Evolutionary conservation across 768 basidiomycete species (phyloP), one percentile per base, ranked within the genome.

Genomic region (Polyporus arcularius): DNA sequence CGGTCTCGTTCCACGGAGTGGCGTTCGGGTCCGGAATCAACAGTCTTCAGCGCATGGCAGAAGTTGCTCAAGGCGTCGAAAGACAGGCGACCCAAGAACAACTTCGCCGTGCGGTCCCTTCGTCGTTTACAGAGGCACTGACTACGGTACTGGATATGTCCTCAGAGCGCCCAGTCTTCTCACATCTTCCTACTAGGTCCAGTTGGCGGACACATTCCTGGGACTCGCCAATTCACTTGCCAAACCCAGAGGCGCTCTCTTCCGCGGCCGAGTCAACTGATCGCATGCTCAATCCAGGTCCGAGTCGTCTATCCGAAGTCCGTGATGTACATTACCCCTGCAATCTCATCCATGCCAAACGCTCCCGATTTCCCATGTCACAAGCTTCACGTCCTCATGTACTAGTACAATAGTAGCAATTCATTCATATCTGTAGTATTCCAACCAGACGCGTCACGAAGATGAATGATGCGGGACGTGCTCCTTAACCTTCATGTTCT

Each of bases 1-100:
- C 84, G 0, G 71, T 85, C 1, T 84, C 85, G 0, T 82, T 86
- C 65, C 85, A 87, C 48, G 68, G 84, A 0, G 81, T 87, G 16
- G 78, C 81, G 0, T 86, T 87, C 43, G 86, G 83, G 4, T 71
- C 72, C 1, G 64, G 72, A 8, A 35, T 65, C 45, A 6, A 66
- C 62, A 61, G 64, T 48, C 71, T 87, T 18, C 75, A 75, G 21
- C 73, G 78, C 16, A 87, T 87, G 86, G 76, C 78, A 0, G 68
- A 78, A 4, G 76, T 85, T 16, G 85, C 85, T 0, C 67, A 65
- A 5, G 78, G 81, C 48, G 74, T 79, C 3, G 80, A 85, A 60
- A 79, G 73, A 39, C 72, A 65, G 38, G 78, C 79, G 0, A 80
- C 81, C 0, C 70, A 63, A 28, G 77, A 82, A 63, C 74, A 55